Conservation (phyloP, 1,284 basidiomycete species). For the Prillingera fragicola region DNA sequence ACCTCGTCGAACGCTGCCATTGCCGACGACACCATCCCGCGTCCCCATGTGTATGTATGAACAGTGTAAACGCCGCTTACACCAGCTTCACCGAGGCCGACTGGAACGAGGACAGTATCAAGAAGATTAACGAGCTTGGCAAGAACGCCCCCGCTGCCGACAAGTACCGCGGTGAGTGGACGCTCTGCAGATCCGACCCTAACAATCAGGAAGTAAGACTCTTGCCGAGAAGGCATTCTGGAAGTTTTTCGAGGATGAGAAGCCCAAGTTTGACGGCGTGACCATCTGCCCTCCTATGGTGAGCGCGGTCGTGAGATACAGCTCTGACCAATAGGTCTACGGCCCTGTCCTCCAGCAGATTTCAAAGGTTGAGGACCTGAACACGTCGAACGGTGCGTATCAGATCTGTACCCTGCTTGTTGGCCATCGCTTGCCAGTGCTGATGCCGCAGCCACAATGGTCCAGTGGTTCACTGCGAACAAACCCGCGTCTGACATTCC, state of each 20-base stretch:
- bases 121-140: conserved; percentile 55
- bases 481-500: conserved; percentile 45
- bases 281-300: conserved; percentile 56
- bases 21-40: conserved; percentile 34
- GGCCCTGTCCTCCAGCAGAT: conserved; percentile 56
- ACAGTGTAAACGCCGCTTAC: neutral
- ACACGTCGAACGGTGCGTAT: conserved; percentile 52
- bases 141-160: conserved; percentile 47
- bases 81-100: conserved; percentile 39
- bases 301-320: conserved; percentile 15
- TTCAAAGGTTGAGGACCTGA: conserved; percentile 51
- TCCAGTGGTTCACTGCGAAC: conserved; percentile 45
- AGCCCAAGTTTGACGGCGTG: conserved; percentile 56
- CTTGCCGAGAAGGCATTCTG: conserved; percentile 56
- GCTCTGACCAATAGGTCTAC: conserved; percentile 26
- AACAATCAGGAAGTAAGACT: conserved; percentile 52
- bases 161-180: conserved; percentile 51
- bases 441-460: conserved; percentile 33
- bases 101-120: conserved; percentile 60
- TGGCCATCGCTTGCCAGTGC: conserved; percentile 16
- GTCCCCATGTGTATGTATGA: conserved; percentile 8
- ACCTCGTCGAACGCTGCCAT: conserved; percentile 60
- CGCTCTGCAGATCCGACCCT: neutral
- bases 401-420: no score
- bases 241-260: conserved; percentile 55